Evolutionary conservation across 805 yeast species (phyloP), one percentile per base, ranked within the genome.

Genomic region (Candida loeiensis): DNA sequence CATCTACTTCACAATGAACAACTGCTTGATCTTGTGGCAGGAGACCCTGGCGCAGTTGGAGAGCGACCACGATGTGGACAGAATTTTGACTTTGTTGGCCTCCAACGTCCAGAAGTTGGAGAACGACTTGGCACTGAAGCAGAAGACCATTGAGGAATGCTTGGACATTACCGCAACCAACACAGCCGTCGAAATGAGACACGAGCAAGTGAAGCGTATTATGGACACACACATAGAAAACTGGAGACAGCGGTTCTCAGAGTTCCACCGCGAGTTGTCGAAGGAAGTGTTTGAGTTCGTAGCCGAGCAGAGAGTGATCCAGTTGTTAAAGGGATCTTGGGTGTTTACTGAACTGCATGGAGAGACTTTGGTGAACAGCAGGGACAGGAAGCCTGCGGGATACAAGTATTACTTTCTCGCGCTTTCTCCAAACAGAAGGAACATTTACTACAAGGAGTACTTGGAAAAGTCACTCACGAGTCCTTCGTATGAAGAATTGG

Each of bases 291-390:
- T 72, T 42, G 82, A 79, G 27, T 85, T 84, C 55, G 88, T 86
- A 12, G 75, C 76, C 42, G 89, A 84, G 55, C 93, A 85, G 62
- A 71, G 91, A 50, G 78, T 82, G 34, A 60, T 84, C 42, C 81
- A 79, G 53, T 61, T 87, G 36, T 78, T 87, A 19, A 79, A 75
- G 51, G 95, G 95, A 1, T 74, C 85, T 2, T 87, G 95, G 95
- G 90, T 84, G 11, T 82, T 70, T 54, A 73, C 81, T 1, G 82
- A 80, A 26, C 64, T 72, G 38, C 88, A 65, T 41, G 73, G 72
- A 1, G 70, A 66, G 37, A 43, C 40, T 14, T 44, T 54, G 27
- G 31, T 47, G 32, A 37, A 45, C 52, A 25, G 66, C 67, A 49
- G 40, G 20, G 53, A 52, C 24, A 53, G 47, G 20, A 51, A 49